These are phyloP conservation scores for Corrigiola litoralis DNA, from an alignment of 179 eudicot genomes.

Conservation along the genomic window DNA sequence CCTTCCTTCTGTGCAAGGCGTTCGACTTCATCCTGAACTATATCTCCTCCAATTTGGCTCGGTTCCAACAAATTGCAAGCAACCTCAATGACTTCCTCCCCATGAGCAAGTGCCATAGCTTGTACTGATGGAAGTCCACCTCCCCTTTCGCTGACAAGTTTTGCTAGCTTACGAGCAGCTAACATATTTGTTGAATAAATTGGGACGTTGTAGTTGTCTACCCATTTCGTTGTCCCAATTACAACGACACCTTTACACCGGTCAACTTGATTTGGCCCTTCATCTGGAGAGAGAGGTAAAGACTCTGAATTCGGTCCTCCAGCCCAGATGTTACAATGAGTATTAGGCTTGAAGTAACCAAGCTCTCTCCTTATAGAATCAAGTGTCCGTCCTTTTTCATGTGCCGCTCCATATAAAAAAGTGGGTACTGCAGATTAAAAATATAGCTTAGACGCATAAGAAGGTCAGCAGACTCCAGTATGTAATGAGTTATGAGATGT, in stretches of 20 bases:
- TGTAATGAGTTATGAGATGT: not conserved
- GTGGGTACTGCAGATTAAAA: constrained; percentile 53
- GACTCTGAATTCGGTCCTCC: constrained; percentile 47
- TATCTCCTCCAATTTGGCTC: constrained; percentile 43
- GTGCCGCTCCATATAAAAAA: constrained; percentile 69
- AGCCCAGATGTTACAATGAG: constrained; percentile 53
- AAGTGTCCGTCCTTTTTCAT: constrained; percentile 46
- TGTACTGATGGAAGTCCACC: constrained; percentile 78
- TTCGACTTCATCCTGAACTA: constrained; percentile 64
- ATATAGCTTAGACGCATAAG: not conserved
- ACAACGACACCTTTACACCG: constrained; percentile 55
- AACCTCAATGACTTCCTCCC: constrained; percentile 59
- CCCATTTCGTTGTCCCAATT: constrained; percentile 79
- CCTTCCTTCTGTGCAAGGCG: constrained; percentile 57
- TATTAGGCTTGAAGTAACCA: constrained; percentile 62
- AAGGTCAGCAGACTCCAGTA: not conserved
- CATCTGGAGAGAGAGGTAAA: constrained; percentile 53
- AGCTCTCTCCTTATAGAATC: constrained; percentile 71
- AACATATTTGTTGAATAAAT: constrained; percentile 53
- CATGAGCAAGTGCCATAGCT: constrained; percentile 90
- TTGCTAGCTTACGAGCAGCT: constrained; percentile 55
- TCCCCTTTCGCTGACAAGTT: constrained; percentile 69
- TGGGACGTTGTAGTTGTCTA: constrained; percentile 83
- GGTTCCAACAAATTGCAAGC: constrained; percentile 81
- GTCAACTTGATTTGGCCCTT: constrained; percentile 53